Evolutionary conservation across 257 asterid genomes (phyloP), one percentile per base, ranked within the genome.

Genomic region (Solanum chiquidenum): DNA sequence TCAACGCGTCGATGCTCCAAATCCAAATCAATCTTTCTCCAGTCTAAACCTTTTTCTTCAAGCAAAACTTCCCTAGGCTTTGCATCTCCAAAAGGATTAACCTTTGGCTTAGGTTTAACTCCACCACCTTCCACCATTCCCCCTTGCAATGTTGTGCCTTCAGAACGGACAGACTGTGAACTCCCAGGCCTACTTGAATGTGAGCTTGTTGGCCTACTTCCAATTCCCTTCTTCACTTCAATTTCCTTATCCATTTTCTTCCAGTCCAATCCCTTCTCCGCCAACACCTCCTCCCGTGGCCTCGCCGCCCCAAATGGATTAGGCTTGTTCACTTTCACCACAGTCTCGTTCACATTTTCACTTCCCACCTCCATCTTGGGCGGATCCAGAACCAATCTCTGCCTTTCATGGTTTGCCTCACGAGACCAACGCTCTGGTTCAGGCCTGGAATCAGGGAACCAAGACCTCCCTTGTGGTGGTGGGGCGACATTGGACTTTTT

Each of bases 41-140:
- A 97, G 89, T 96, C 99, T 89, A 97, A 87, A 64, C 99, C 99
- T 89, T 96, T 97, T 93, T 94, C 95, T 93, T 92, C 92, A 86
- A 97, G 99, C 91, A 96, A 92, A 90, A 97, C 94, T 91, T 97
- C 99, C 91, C 99, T 94, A 79, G 99, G 99, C 91, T 94, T 97
- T 20, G 99, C 98, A 87, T 95, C 95, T 23, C 99, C 99, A 87
- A 97, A 97, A 66, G 99, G 99, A 87, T 96, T 97, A 86, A 96
- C 95, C 90, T 94, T 97, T 5, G 96, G 96, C 86, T 90, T 96
- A n/a, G 91, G 95, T 92, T 92, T 95, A 90, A 62, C 92, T 21
- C 34, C 83, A 35, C 31, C 90, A 75, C 76, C 91, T 84, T 92
- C 98, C 71, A 86, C 92, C 42, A 64, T 46, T 13, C 68, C 66